A percentile compares a stretch with the other conserved stretches of the same genome.
These are phyloP conservation scores for Phyllosticta citribraziliensis DNA, from an alignment of 2,329 filamentous ascomycete species.

Conservation along the genomic window DNA sequence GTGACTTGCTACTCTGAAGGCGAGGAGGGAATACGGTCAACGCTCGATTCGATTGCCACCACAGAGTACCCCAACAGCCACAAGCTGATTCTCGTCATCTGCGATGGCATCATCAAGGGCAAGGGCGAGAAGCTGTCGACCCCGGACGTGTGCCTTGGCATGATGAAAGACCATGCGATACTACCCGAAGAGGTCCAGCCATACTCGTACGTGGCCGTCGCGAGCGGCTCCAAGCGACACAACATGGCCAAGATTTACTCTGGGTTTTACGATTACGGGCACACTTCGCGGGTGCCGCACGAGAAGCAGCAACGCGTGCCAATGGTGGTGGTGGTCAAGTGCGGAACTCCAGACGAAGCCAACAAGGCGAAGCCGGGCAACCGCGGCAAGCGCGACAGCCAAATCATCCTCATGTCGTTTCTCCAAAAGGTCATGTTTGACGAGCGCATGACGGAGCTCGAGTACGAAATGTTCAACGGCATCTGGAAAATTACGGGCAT, in stretches of 20 bases:
- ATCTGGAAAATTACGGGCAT: constrained; percentile 98
- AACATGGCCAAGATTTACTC: constrained; percentile 99
- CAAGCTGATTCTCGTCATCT: constrained; percentile 92
- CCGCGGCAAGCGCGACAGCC: constrained; percentile 95
- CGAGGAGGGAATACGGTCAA: constrained; percentile 82
- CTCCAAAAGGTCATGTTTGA: constrained; percentile 99
- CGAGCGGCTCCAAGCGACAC: constrained; percentile 91
- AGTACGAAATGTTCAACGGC: constrained; percentile 99
- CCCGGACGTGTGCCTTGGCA: constrained; percentile 78
- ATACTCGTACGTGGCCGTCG: constrained; percentile 94
- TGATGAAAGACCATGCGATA: constrained; percentile 88
- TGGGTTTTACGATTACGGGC: constrained; percentile 95
- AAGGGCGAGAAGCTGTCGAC: constrained; percentile 79
- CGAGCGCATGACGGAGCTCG: constrained; percentile 97
- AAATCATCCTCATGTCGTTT: constrained; percentile 99
- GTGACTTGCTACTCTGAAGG: constrained; percentile 98
- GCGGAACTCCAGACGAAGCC: constrained; percentile 81
- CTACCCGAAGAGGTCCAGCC: constrained; percentile 72
- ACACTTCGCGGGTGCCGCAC: constrained; percentile 63
- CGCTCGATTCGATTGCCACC: constrained; percentile 89
- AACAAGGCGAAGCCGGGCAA: constrained; percentile 83
- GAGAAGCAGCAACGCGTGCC: constrained; percentile 95
- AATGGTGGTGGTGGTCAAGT: constrained; percentile 95
- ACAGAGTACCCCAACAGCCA: constrained; percentile 99
- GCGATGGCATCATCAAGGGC: constrained; percentile 95